Base-by-base conservation (phyloP, 2,329 filamentous ascomycete genomes). In the Ramichloridium luteum region DNA sequence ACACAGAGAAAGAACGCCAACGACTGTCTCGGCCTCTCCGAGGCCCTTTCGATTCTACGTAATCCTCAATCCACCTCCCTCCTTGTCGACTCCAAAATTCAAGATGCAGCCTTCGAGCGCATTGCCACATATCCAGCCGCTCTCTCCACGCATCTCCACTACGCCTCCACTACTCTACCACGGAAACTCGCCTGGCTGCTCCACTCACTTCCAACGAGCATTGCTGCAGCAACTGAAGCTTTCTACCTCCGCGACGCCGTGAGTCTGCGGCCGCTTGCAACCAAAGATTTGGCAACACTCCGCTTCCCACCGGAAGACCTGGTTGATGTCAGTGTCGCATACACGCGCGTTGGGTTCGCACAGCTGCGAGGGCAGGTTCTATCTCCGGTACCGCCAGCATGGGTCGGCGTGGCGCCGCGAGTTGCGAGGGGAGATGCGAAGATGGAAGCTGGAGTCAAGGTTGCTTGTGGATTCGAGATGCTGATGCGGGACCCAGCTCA, bases 221-320 rank as follows among this genome's bases (percentile, higher is more conserved):
- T 96, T 35, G 78, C 85, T 2, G 75, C 85, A 0, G 85, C 84
- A 1, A 72, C 88, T 3, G 92, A 98, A 56, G 76, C 80, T 1
- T 96, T 98, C 56, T 96, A 96, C 54, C 68, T 93, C 10, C 76
- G 90, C 39, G 86, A 96, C 48, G 78, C 84, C 0, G 67, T 84
- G 35, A 68, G 78, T 1, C 58, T 94, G 26, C 78, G 77, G 34
- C 72, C 76, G 1, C 61, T 93, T 3, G 61, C 76, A 34, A 67
- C 68, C 2, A 61, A 68, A 32, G 64, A 69, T 18, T 55, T 70
- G 0, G 59, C 55, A 1, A 55, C 60, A 0, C 62, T 85, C 2
- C 51, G 57, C 2, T 93, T 98, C 46, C 68, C 75, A 3, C 85
- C 85, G 0, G 58, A 68, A 27, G 88, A 96, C 51, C 70, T 93